These are phyloP conservation scores for Leishmania lainsoni DNA, from an alignment of 208 protist species.

Conservation along the genomic window DNA sequence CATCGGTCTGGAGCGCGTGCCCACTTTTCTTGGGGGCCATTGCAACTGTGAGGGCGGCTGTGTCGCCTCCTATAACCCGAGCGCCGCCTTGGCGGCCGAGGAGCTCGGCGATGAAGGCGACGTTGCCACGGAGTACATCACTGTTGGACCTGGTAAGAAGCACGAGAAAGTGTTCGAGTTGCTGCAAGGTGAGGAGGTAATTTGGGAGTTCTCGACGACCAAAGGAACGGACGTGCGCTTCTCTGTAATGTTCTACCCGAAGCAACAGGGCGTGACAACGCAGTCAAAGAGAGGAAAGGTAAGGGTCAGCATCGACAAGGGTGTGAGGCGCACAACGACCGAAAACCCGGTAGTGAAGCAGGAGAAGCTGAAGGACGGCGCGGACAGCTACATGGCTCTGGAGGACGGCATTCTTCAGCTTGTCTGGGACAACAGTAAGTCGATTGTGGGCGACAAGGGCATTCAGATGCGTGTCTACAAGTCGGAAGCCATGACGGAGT, in stretches of 20 bases:
- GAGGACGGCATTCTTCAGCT: conserved; percentile 62
- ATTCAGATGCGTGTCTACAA: conserved; percentile 75
- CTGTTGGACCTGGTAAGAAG: conserved; percentile 41
- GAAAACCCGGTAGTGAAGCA: conserved; percentile 49
- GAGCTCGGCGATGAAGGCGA: conserved; percentile 39
- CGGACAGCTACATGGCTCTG: conserved; percentile 48
- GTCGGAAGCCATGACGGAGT: conserved; percentile 27
- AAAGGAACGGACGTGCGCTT: conserved; percentile 51
- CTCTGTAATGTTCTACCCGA: conserved; percentile 46
- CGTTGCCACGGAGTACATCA: conserved; percentile 56
- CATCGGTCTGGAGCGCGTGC: conserved; percentile 56
- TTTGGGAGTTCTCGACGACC: conserved; percentile 63
- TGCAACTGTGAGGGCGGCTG: conserved; percentile 63
- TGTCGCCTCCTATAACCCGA: conserved; percentile 47
- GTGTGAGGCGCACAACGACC: conserved; percentile 33
- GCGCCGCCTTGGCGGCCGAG: conserved; percentile 21
- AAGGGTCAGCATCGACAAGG: conserved; percentile 40
- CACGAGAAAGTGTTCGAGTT: conserved; percentile 56
- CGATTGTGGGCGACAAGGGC: conserved; percentile 48
- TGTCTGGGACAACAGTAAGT: conserved; percentile 60
- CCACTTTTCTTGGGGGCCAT: conserved; percentile 58
- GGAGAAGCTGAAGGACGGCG: conserved; percentile 51
- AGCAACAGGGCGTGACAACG: conserved; percentile 35
- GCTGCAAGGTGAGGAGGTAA: conserved; percentile 47
- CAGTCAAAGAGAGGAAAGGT: conserved; percentile 28